These are phyloP conservation scores for Uncinocarpus reesii DNA, from an alignment of 2,329 filamentous ascomycete species.

Conservation along the genomic window DNA sequence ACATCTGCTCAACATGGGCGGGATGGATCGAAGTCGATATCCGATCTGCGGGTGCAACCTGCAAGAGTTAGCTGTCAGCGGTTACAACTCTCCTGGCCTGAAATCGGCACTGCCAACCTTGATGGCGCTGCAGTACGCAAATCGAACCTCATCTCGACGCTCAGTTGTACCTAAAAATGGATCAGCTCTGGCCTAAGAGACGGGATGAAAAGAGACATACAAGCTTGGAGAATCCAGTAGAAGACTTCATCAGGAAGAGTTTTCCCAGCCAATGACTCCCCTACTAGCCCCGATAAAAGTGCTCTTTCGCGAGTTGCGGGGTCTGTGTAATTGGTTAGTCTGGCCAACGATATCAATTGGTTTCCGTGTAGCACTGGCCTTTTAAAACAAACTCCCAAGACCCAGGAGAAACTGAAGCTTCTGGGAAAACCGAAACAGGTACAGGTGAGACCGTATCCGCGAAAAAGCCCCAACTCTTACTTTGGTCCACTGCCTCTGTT, in stretches of 20 bases:
- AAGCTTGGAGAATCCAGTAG: slow-evolving; percentile 47
- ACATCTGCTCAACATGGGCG: slow-evolving; percentile 41
- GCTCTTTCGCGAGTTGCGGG: slow-evolving; percentile 46
- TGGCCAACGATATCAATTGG: neutral
- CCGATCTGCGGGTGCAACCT: slow-evolving; percentile 25
- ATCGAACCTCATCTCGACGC: slow-evolving; percentile 45
- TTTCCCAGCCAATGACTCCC: slow-evolving; percentile 41
- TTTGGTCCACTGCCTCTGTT: slow-evolving; percentile 48
- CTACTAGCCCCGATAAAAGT: slow-evolving; percentile 53
- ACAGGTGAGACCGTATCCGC: slow-evolving; percentile 22
- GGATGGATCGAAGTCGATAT: slow-evolving; percentile 30
- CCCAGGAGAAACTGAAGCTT: slow-evolving; percentile 22
- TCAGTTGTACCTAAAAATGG: slow-evolving; percentile 43
- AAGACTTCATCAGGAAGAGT: slow-evolving; percentile 54
- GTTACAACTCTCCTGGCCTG: neutral
- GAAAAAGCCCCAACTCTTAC: slow-evolving; percentile 52
- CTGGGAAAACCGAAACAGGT: slow-evolving; percentile 28
- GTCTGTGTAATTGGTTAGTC: slow-evolving; percentile 25
- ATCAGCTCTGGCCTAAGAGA: neutral
- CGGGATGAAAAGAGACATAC: slow-evolving; percentile 20
- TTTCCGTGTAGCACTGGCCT: slow-evolving; percentile 21
- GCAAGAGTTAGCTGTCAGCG: slow-evolving; percentile 14
- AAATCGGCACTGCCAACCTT: slow-evolving; percentile 33
- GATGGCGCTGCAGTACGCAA: slow-evolving; percentile 50
- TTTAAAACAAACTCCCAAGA: slow-evolving; percentile 27